Base-by-base conservation (phyloP, 2,329 filamentous ascomycete species). In the Neopestalotiopsis rosae region DNA sequence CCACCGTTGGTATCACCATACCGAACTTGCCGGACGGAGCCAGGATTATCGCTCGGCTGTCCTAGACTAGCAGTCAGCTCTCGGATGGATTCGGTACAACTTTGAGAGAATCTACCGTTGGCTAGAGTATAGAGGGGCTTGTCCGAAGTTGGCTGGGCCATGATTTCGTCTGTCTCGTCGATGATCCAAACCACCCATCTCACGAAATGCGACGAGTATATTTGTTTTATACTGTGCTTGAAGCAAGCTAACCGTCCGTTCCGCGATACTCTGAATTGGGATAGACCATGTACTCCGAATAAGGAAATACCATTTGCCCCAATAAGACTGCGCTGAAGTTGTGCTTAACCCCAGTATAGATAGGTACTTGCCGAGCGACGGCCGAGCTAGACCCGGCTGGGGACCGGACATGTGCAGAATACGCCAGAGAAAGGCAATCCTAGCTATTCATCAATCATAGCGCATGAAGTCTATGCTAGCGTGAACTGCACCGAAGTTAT, bases 1-100 rank as follows among this genome's bases (percentile, higher is more conserved):
- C 49, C 64, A 28, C 62, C 62, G 14, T 62, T 62, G 13, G 59
- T 62, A 24, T 62, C 20, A 10, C 59, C 59, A 42, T 62, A 62
- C n/a, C 59, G 59, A 34, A 62, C 59, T n/a, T 62, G 59, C 12
- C 59, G 34, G 13, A 42, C 59, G 34, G 59, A 62, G 3, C 59
- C 59, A n/a, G 59, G 59, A 6, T 62, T 62, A 13, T 62, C 59
- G 32, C 59, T 62, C 0, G 59, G 59, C 34, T 62, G 59, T 3
- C 59, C 59, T 62, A 3, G 5, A 42, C 34, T 1, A 7, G 14
- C 4, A 4, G 9, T 59, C 24, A 30, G 57, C 28, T 30, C 57
- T 30, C 1, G 3, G 7, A 20, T 52, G 6, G 7, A 52, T 9
- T n/a, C 9, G 6, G 5, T n/a, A n/a, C 1, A 20, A 52, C 4